A percentile compares a stretch with the other conserved stretches of the same genome.
Conservation (phyloP, 805 yeast species). For the Yamadazyma kitorensis region DNA sequence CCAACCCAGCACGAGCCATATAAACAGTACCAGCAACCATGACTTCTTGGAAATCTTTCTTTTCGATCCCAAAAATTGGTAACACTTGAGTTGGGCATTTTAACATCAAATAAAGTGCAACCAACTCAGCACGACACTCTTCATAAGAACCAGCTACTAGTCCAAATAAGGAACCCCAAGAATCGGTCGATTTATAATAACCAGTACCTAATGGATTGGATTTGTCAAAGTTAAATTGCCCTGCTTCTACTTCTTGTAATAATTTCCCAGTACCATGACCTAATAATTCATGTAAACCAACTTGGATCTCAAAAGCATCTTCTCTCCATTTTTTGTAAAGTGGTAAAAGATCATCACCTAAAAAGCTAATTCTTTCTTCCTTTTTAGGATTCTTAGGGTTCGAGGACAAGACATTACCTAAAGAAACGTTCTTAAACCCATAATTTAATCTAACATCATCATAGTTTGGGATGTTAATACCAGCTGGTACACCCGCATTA, state of each 20-base stretch:
- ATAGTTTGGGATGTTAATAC: conserved; percentile 89
- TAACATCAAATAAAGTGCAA: conserved; percentile 77
- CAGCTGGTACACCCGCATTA: conserved; percentile 89
- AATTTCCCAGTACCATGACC: conserved; percentile 93
- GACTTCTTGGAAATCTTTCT: conserved; percentile 58
- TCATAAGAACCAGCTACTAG: conserved; percentile 82
- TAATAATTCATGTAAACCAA: conserved; percentile 85
- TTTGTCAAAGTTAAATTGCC: conserved; percentile 69
- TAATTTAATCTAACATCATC: conserved; percentile 80
- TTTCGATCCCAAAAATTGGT: conserved; percentile 67
- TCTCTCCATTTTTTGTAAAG: conserved; percentile 68
- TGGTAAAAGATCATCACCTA: conserved; percentile 50
- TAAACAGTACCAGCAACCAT: conserved; percentile 66
- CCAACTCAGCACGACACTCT: conserved; percentile 91
- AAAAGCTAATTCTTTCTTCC: conserved; percentile 67
- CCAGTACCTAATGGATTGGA: conserved; percentile 61
- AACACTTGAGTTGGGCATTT: conserved; percentile 58
- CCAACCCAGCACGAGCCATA: conserved; percentile 86
- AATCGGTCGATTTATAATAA: conserved; percentile 75
- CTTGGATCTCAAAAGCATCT: conserved; percentile 89
- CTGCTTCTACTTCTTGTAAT: conserved; percentile 53
- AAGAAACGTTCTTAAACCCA: conserved; percentile 87
- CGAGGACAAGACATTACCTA: conserved; percentile 82
- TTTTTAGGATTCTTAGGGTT: conserved; percentile 59
- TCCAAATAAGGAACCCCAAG: conserved; percentile 89